Base-by-base conservation (phyloP, 805 yeast genomes). In the Saccharomycopsis javanensis region DNA sequence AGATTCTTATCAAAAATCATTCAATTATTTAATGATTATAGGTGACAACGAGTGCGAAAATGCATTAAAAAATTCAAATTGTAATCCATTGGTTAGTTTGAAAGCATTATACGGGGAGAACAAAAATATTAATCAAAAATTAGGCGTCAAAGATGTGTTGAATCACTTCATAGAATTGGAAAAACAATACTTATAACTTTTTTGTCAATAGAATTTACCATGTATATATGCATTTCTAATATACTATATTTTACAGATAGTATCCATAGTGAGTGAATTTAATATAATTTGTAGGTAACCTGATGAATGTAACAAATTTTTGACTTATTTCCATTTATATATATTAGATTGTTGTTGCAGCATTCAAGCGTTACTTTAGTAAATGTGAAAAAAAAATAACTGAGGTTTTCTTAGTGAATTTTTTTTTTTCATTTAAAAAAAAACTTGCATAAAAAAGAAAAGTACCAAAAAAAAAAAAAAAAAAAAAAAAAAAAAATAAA, bases 41-140 rank as follows among this genome's bases (percentile, higher is more conserved):
- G 99, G 99, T 28, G 96, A 90, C 63, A 80, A 81, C 62, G 99
- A 94, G 68, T 72, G 86, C 6, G 79, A 76, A 53, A 69, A 70
- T 37, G 79, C 79, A 0, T 78, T 79, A 1, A 72, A 83, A 16
- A 82, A 95, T 31, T 16, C 28, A n/a, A 51, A 51, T 18, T 31
- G 28, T 23, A 42, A 51, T 23, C 42, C 28, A n/a, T 23, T 23
- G 10, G 37, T 59, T 15, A 38, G 55, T 27, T 37, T 59, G 30
- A 59, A 59, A 34, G 53, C 52, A 25, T 50, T 59, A 25, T 35
- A 37, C 25, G 57, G 74, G 72, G 56, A 74, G 82, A 55, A 76
- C 70, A 51, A 66, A 67, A 55, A 55, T 15, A 31, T 66, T 58
- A 68, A 81, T 5, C 69, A 67, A 25, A 71, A 72, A 31, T 53